Evolutionary conservation across 2,329 filamentous ascomycete species (phyloP), one percentile per base, ranked within the genome.

Genomic region (Scortechinia acanthostroma): DNA sequence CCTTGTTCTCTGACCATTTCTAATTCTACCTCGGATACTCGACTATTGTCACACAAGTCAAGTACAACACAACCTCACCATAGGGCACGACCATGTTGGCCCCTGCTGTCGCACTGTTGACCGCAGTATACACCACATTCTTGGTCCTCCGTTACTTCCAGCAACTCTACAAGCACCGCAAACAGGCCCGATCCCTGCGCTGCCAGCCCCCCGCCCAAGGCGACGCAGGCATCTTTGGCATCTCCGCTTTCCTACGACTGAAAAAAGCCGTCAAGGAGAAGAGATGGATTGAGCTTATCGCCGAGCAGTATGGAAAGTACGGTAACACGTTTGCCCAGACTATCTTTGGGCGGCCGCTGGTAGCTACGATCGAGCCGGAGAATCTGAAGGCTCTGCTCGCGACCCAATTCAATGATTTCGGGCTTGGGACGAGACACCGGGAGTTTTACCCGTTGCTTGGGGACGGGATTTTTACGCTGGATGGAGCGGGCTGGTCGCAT

Each of bases 321-420:
- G 35, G 22, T 17, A 4, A 45, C 21, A 45, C 44, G 2, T 45
- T 10, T 14, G 16, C 20, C 13, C 6, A 15, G 3, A 21, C 22
- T 15, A 4, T 45, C 6, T 21, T 49, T 13, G 49, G 49, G 2
- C 43, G 59, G 25, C 66, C 65, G 1, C 64, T 59, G 45, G 50
- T 61, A 22, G 43, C 50, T 28, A 63, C 59, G 0, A 45, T 52
- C 17, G 65, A 70, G 3, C 58, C 59, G 2, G 54, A 58, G 19
- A 69, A 68, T 40, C 46, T 70, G 3, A 65, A 69, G 48, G 56
- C 64, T 2, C 50, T 68, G 15, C 54, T 70, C 3, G 61, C 65
- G 1, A 60, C 58, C 2, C 54, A 63, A 33, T 69, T 69, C 51
- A 55, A 62, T 43, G 65, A 69, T 45, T 69, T 61, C 42, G 49